Conservation (phyloP, 2,329 filamentous ascomycete genomes). For the Bipolaris cookei region DNA sequence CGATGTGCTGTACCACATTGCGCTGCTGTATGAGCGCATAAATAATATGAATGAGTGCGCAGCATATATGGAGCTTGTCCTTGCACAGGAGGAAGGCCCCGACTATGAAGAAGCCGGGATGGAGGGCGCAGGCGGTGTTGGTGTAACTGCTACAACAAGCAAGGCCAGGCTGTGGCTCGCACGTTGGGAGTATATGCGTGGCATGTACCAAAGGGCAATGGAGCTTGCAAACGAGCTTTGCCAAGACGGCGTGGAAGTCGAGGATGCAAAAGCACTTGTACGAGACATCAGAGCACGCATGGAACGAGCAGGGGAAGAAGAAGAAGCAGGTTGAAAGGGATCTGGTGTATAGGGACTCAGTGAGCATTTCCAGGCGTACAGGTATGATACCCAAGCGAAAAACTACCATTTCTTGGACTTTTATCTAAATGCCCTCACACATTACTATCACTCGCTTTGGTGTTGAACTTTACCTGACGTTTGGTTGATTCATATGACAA, state of each 20-base stretch:
- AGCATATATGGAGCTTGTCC: constrained; percentile 93
- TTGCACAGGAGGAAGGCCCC: constrained; percentile 85
- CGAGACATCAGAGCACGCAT: constrained; percentile 82
- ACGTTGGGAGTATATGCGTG: constrained; percentile 74
- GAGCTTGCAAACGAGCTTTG: constrained; percentile 88
- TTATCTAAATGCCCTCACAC: neutral
- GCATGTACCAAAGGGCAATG: constrained; percentile 77
- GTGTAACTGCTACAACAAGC: constrained; percentile 88
- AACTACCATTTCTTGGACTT: neutral
- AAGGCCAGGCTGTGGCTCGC: constrained; percentile 95
- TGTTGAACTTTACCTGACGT: no score
- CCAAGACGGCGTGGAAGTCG: constrained; percentile 94
- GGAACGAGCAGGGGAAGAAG: constrained; percentile 54
- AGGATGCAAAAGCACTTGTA: constrained; percentile 93
- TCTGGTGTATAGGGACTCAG: neutral
- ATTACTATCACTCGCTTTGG: no score
- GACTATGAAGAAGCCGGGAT: constrained; percentile 48
- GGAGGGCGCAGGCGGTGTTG: constrained; percentile 66
- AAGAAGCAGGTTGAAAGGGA: constrained; percentile 13
- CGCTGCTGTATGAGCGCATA: constrained; percentile 82
- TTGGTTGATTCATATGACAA: neutral
- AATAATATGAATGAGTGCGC: constrained; percentile 80
- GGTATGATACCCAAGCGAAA: constrained; percentile 17
- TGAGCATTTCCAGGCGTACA: constrained; percentile 17
- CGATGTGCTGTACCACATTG: constrained; percentile 88